Evolutionary conservation across 495 filamentous ascomycete species (phyloP), one percentile per base, ranked within the genome.

Genomic region (Daldinia childiae): DNA sequence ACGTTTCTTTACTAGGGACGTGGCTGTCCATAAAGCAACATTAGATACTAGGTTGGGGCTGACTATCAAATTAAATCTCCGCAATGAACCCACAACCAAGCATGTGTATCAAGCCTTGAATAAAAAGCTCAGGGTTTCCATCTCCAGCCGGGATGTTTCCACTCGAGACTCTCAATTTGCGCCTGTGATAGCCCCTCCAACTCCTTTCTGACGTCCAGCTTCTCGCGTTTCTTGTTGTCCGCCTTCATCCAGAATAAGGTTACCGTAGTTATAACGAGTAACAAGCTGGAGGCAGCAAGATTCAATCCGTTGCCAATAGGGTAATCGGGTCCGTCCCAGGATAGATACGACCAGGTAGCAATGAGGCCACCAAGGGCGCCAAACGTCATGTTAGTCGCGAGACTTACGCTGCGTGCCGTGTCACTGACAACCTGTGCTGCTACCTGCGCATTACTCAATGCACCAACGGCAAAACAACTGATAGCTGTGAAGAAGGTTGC

Each of bases 291-390:
- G 0, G 89, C 87, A 0, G 89, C 90, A n/a, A 92, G 77, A 73
- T 93, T 92, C 38, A 93, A 75, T 0, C 90, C 90, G 77, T 93
- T 92, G 1, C 91, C 91, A 67, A 92, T 91, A 59, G 80, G 88
- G 76, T 91, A 93, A 62, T 92, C 80, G 4, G 91, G 91, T 0
- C 74, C 85, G 74, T 93, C 90, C 45, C 75, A 87, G 0, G 87
- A 83, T 39, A 92, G 74, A 75, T 91, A 93, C 4, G 81, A 82
- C 91, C 91, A 93, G 14, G 90, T 92, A 1, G 87, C 83, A 72
- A 93, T 86, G 39, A 93, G 74, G 0, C 91, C 91, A 30, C 91
- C 91, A 32, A 92, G 77, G 68, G 92, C 92, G 55, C 90, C 91
- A 26, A 90, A 80, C 89, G 91, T 92, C 64, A 92, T 90, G 34